These are phyloP conservation scores for Przewalskia tangutica DNA, from an alignment of 257 asterid genomes.

Conservation along the genomic window DNA sequence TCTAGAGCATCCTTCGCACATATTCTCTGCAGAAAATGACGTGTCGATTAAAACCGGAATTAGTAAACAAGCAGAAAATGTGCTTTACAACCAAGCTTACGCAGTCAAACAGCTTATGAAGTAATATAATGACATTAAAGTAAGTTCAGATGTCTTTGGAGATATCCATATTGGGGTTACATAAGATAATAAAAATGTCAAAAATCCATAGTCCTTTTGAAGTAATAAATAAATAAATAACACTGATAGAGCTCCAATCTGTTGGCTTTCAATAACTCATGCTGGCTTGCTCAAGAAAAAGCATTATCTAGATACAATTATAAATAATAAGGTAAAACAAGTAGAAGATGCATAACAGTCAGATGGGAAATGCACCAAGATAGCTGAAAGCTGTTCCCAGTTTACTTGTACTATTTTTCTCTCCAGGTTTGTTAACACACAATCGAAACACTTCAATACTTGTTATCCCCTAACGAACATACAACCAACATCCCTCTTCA, in stretches of 20 bases:
- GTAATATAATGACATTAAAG: not conserved
- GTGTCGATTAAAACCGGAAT: slow-evolving; percentile 1
- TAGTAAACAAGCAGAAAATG: not conserved
- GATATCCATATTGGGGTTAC: not conserved
- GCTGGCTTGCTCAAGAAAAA: not conserved
- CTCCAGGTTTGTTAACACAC: not conserved
- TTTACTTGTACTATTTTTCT: not conserved
- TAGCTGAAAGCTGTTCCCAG: not conserved
- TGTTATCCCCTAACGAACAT: not conserved
- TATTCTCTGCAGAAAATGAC: slow-evolving; percentile 51
- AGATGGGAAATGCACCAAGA: not conserved
- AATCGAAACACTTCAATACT: not conserved
- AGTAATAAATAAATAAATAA: not conserved
- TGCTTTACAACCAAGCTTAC: not conserved
- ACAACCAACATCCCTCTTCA: not conserved
- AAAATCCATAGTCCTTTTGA: not conserved
- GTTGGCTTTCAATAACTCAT: not conserved
- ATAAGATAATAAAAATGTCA: not conserved
- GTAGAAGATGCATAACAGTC: not conserved
- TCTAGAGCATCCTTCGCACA: slow-evolving; percentile 90
- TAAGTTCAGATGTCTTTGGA: not conserved
- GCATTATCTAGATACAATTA: not conserved
- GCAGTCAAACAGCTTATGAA: not conserved
- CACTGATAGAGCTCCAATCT: not conserved
- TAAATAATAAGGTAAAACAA: not conserved